Conservation (phyloP, 1,284 basidiomycete species). For the Puccinia triticina region DNA sequence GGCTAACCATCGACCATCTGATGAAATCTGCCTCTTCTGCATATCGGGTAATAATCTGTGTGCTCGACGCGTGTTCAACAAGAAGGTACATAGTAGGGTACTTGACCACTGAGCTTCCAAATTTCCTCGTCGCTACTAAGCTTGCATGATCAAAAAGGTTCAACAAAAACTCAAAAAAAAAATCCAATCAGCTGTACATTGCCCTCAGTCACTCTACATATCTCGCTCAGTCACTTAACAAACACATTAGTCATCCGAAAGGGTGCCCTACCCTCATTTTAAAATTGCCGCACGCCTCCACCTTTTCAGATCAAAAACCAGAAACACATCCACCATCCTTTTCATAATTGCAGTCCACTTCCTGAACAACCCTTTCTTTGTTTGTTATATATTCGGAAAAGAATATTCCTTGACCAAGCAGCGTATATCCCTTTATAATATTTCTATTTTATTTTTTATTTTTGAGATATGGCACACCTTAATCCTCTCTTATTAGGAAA, state of each 20-base stretch:
- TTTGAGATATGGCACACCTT: not conserved
- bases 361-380: not conserved
- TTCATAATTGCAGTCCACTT: not conserved
- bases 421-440: not conserved
- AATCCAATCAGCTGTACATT: not conserved
- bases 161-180: too few relatives aligned
- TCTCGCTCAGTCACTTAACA: not conserved
- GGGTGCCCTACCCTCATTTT: not conserved
- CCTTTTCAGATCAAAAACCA: too few relatives aligned
- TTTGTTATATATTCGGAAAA: not conserved
- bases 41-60: slow-evolving; percentile 3
- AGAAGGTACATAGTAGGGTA: slow-evolving; percentile 1
- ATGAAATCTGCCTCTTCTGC: slow-evolving; percentile 1
- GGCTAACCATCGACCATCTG: not conserved
- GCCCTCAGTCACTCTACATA: not conserved
- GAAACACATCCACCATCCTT: not conserved
- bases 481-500: not conserved
- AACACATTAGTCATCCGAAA: too few relatives aligned
- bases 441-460: not conserved
- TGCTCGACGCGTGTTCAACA: not conserved
- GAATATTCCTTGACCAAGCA: not conserved
- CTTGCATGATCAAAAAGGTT: too few relatives aligned
- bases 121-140: too few relatives aligned
- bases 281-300: not conserved
- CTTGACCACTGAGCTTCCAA: not conserved